Base-by-base conservation (phyloP, 345 rosid genomes). In the Pugionium dolabratum region DNA sequence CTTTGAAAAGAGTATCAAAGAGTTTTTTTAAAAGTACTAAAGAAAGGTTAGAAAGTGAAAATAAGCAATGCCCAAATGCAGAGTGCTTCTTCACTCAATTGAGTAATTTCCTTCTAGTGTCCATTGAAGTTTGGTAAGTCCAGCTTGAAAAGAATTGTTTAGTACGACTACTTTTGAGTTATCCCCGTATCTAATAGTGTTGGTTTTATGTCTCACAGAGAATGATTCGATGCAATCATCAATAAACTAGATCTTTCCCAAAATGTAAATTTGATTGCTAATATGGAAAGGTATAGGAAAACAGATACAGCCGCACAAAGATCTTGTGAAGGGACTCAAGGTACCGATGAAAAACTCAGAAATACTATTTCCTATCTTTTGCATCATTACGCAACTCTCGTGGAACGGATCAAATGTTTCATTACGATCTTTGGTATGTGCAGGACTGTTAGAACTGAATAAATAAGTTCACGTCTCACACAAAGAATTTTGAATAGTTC, bases 251-350 rank as follows among this genome's bases (percentile, higher is more conserved):
- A 58, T 53, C 32, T 75, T 63, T 76, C 73, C 54, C 53, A 75
- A 9, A 70, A 76, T 64, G 67, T 57, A 46, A 69, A 59, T 50
- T 72, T 69, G 45, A 78, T 29, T 42, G 55, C 73, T 54, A 76
- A 76, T 71, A 69, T 76, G 61, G 62, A 85, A 18, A 67, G 73
- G 71, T 32, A 84, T 84, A 83, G 76, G 79, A 32, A 73, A 66
- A 68, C 79, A 83, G 84, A 89, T 80, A 67, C 58, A 72, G 51
- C 83, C 79, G 69, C 81, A 89, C 4, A 83, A 87, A 76, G 76
- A 71, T 71, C 69, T 80, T 18, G 80, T 87, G 72, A 82, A 81
- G 62, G 82, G 41, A 72, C 87, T 85, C 41, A 89, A 87, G 92
- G 77, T 67, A 74, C 46, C 26, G 50, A 4, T 30, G 36, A 10